Evolutionary conservation across 208 protist species (phyloP).

Genomic region (Trypanosoma brucei): DNA sequence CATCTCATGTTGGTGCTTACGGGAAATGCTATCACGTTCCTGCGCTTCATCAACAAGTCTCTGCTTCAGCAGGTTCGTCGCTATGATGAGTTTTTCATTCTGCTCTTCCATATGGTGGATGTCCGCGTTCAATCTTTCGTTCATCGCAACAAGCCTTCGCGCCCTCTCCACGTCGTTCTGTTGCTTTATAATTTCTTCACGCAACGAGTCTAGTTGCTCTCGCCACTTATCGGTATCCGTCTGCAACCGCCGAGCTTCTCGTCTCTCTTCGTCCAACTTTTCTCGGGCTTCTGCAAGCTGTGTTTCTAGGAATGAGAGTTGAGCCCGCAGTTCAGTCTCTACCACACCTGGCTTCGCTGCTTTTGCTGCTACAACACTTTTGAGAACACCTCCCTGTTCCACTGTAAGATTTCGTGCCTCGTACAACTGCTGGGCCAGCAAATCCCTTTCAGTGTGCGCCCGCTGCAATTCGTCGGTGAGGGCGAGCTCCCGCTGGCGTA

Average conservation of each 20-base stretch:
- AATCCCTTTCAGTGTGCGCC: conserved; percentile 30
- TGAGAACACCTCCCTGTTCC: conserved; percentile 58
- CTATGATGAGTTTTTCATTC: conserved; percentile 76
- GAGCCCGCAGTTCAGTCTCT: conserved; percentile 60
- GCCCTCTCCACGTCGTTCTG: conserved; percentile 55
- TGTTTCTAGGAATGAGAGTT: conserved; percentile 45
- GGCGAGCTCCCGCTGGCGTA: conserved; percentile 64
- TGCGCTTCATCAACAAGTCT: conserved; percentile 66
- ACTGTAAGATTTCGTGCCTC: conserved; percentile 31
- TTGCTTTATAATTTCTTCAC: conserved; percentile 47
- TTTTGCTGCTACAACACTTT: conserved; percentile 23
- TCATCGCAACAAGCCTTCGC: conserved; percentile 49
- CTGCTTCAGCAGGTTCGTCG: conserved; percentile 71
- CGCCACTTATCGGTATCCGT: conserved; percentile 60
- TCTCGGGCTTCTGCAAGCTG: conserved; percentile 45
- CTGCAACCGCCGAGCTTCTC: conserved; percentile 36
- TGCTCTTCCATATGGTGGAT: conserved; percentile 67
- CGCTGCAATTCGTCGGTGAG: conserved; percentile 60
- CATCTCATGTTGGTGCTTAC: conserved; percentile 68
- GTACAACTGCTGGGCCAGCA: conserved; percentile 42
- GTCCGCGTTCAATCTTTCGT: conserved; percentile 54
- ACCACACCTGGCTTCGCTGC: conserved; percentile 15
- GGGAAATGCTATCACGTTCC: conserved; percentile 37
- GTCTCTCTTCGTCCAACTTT: conserved; percentile 55
- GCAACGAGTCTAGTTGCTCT: conserved; percentile 45